Base-by-base conservation (phyloP, 148 eudicot species). In the Polygonum maritimum region DNA sequence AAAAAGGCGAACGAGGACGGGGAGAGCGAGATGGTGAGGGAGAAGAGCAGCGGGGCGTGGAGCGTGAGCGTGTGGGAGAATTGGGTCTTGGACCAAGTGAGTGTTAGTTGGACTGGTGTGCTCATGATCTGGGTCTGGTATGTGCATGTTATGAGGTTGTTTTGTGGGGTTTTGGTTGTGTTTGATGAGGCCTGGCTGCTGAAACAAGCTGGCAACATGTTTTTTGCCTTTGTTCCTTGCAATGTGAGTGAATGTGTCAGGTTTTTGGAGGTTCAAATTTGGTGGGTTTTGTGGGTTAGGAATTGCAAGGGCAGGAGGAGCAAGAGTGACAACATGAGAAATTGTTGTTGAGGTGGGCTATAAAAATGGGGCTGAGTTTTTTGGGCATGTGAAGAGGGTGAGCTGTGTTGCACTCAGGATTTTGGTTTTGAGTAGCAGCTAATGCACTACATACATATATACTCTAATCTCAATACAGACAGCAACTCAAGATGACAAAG, bases 21-120 rank as follows among this genome's bases (percentile, higher is more conserved):
- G 62, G 58, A 71, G 41, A 89, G 87, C 14, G 90, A 82, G 58
- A 87, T 55, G 0, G 92, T 89, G 75, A 84, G 7, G 80, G 88
- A 85, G 82, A 87, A 84, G 52, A 9, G 77, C 1, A 85, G 80
- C 0, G 92, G 77, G 2, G 87, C 84, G 39, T 83, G 79, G 12
- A 89, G 48, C 7, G 90, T 87, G 19, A 89, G 73, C 31, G 92
- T 47, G 73, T 87, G 90, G 2, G 92, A 80, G 80, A 72, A 73
- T 52, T 78, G 85, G 7, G 87, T 74, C 40, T 82, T 89, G 19
- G 88, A 87, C 92, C 92, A 89, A 41, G 90, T 87, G 69, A 89
- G 87, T 39, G 90, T 89, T 5, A 89, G 83, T 31, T 75, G 57
- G 73, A 79, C 77, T 16, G 85, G 88, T 35, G 55, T 41, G 7